Evolutionary conservation across 805 yeast genomes (phyloP), one percentile per base, ranked within the genome.

Genomic region (Teunomyces atbi): DNA sequence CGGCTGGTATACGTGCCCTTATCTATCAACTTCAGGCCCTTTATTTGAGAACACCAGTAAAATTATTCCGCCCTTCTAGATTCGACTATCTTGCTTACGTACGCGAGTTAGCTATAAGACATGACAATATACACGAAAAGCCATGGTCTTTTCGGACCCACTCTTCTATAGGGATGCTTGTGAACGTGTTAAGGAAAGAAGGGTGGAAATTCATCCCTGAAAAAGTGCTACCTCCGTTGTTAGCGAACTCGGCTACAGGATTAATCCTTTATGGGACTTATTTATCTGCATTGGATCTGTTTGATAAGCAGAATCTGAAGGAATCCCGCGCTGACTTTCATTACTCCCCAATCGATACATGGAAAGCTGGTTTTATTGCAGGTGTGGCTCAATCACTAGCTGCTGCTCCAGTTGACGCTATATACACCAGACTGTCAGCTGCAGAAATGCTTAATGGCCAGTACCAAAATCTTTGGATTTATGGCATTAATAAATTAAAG

Each of bases 351-450:
- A 44, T 56, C 46, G 89, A 87, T 54, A 82, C 89, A 0, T 80
- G 88, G 65, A 64, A 81, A 41, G 89, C 97, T 0, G 98, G 98
- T 0, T 81, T 84, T 46, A 52, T 88, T 0, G 97, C 97, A 0
- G 97, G 97, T 1, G 81, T 84, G 0, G 81, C 83, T 19, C 96
- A 94, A 56, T 86, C 96, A n/a, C 67, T 89, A 13, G 91, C 89
- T 0, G 96, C 96, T 1, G 92, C 97, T 1, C 98, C 98, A 0
- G 74, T 92, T 4, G 97, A 92, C 65, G 96, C 97, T 6, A 81
- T 92, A 3, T 86, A 85, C 58, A 81, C 96, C 1, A 74, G 97
- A 53, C 87, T 91, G 52, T 76, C 83, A 1, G 84, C 89, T 4
- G 79, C 85, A 8, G 96, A 89, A 53, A 67, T 91, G 44, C 65